A percentile compares a stretch with the other conserved stretches of the same genome.
These are phyloP conservation scores for Teunomyces barrocoloradensis DNA, from an alignment of 805 yeast species.

Conservation along the genomic window DNA sequence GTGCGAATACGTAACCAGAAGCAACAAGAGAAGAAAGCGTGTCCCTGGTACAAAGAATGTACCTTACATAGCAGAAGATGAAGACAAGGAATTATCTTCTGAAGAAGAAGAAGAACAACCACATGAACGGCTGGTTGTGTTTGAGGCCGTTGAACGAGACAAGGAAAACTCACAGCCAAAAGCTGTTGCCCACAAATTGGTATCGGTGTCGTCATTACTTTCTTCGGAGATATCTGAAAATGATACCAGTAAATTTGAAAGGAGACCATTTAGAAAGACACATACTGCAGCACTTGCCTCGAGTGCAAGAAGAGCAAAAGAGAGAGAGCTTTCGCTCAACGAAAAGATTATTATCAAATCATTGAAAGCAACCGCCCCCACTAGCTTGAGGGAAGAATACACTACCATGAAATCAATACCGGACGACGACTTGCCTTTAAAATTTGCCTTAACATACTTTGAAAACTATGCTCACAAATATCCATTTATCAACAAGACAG, in stretches of 20 bases:
- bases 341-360: constrained; percentile 5
- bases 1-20: constrained; percentile 37
- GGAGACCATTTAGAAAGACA: constrained; percentile 5
- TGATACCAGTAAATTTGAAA: background rate
- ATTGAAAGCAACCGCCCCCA: background rate
- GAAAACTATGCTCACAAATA: constrained; percentile 35
- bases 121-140: constrained; percentile 4
- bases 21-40: constrained; percentile 24
- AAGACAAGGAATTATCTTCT: constrained; percentile 1
- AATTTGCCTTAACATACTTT: constrained; percentile 34
- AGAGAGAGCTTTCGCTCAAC: constrained; percentile 2
- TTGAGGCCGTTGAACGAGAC: constrained; percentile 3
- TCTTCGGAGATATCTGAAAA: constrained; percentile 12
- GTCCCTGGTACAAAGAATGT: background rate
- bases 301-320: constrained; percentile 9
- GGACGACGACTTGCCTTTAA: constrained; percentile 27
- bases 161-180: background rate
- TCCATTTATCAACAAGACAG: constrained; percentile 30
- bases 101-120: constrained; percentile 4
- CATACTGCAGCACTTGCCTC: constrained; percentile 7
- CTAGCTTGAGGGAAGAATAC: constrained; percentile 28
- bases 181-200: constrained; percentile 17
- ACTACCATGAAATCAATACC: constrained; percentile 33
- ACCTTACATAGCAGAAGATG: background rate
- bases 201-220: constrained; percentile 22